Evolutionary conservation across 495 filamentous ascomycete genomes (phyloP).

Genomic region (Xylaria intraflava): DNA sequence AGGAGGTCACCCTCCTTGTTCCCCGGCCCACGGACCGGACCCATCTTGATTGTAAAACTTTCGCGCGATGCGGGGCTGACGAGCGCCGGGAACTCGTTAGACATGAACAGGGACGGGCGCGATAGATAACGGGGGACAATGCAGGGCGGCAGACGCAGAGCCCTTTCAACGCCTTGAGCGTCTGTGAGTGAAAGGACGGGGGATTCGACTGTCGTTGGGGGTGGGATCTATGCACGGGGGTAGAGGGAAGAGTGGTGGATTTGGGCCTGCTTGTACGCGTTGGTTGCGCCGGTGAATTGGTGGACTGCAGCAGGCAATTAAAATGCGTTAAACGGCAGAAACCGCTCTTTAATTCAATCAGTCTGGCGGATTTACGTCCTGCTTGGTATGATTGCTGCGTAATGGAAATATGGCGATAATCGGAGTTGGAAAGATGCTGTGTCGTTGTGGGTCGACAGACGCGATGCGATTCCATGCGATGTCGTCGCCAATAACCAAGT

Average conservation of each 20-base stretch:
- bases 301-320: not conserved
- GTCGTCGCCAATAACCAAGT: slow-evolving; percentile 1
- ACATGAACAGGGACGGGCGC: not conserved
- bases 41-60: slow-evolving; percentile 11
- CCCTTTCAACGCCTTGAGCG: not conserved
- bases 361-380: not conserved
- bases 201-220: not conserved
- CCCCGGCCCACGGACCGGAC: slow-evolving; percentile 19
- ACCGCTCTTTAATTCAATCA: not conserved
- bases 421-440: not conserved
- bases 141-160: slow-evolving; percentile 3
- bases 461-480: slow-evolving; percentile 6
- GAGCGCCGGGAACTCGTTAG: not conserved
- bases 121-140: slow-evolving; percentile 2
- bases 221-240: not conserved
- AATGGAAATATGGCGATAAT: not conserved
- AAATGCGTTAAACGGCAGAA: not conserved
- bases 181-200: not conserved
- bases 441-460: not conserved
- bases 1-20: slow-evolving; percentile 22
- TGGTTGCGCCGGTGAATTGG: not conserved
- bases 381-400: not conserved
- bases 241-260: not conserved
- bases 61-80: not conserved
- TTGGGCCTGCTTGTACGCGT: not conserved